Evolutionary conservation across 345 rosid species (phyloP).

Genomic region (Clarkia xantiana): DNA sequence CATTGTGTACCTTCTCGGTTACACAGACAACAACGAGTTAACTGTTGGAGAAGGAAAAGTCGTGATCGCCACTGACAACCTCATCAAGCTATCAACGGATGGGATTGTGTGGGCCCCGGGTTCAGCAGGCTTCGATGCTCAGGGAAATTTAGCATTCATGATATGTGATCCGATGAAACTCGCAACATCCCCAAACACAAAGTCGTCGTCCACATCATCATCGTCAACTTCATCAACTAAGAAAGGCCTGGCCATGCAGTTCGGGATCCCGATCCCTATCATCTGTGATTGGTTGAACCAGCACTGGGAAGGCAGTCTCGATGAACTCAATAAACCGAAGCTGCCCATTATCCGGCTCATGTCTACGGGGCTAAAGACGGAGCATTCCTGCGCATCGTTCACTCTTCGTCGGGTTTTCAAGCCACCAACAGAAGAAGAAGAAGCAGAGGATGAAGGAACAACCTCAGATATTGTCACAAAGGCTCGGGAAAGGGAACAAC

Average conservation of each 20-base stretch:
- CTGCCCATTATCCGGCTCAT: conserved; percentile 73
- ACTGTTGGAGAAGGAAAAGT: conserved; percentile 85
- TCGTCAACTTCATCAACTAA: conserved; percentile 50
- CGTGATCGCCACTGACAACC: conserved; percentile 86
- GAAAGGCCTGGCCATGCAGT: conserved; percentile 57
- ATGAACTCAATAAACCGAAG: conserved; percentile 74
- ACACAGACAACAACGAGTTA: conserved; percentile 42
- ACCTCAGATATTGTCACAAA: conserved; percentile 26
- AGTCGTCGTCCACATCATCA: conserved; percentile 44
- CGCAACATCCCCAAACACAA: conserved; percentile 72
- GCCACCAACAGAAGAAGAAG: conserved; percentile 35
- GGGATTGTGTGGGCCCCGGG: conserved; percentile 76
- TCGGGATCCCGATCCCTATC: conserved; percentile 83
- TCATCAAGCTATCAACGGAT: conserved; percentile 70
- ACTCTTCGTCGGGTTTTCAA: conserved; percentile 74
- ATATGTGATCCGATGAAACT: conserved; percentile 95
- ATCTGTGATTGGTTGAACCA: conserved; percentile 93
- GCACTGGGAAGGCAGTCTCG: conserved; percentile 96
- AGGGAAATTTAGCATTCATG: conserved; percentile 91
- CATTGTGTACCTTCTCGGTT: conserved; percentile 69
- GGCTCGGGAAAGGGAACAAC: conserved; percentile 25
- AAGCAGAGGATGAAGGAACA: conserved; percentile 28
- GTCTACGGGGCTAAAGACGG: conserved; percentile 85
- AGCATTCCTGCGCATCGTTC: conserved; percentile 80
- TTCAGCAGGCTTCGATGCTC: conserved; percentile 88